These are phyloP conservation scores for Auricularia cornea DNA, from an alignment of 768 basidiomycete species.

Conservation along the genomic window DNA sequence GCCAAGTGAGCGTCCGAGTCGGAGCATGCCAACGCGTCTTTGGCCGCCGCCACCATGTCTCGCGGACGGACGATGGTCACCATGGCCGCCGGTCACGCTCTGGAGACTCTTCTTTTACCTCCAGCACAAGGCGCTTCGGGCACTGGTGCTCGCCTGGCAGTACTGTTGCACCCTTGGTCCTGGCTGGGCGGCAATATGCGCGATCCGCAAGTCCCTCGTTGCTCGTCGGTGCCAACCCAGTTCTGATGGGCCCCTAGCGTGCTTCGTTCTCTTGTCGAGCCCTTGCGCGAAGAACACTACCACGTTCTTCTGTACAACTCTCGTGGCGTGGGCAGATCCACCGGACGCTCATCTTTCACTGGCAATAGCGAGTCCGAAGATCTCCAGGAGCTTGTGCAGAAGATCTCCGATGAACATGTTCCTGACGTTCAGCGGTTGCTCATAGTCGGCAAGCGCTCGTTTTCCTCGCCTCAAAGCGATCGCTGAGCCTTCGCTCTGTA, in stretches of 20 bases:
- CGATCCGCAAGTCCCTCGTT: conserved; percentile 54
- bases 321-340: conserved; percentile 66
- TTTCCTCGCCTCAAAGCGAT: background rate
- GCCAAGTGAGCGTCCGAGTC: background rate
- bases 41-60: background rate
- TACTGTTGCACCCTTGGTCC: conserved; percentile 84
- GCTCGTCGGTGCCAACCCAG: background rate
- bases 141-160: conserved; percentile 24
- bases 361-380: conserved; percentile 66
- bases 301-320: conserved; percentile 68
- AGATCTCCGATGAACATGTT: conserved; percentile 37
- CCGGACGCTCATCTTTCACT: conserved; percentile 65
- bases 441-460: conserved; percentile 43
- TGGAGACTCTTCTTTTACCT: background rate
- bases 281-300: conserved; percentile 39
- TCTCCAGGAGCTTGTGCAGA: conserved; percentile 51
- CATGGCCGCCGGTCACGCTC: background rate
- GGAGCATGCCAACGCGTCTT: background rate
- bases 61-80: background rate
- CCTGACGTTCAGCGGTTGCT: conserved; percentile 41
- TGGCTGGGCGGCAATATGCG: conserved; percentile 70
- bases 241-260: conserved; percentile 20
- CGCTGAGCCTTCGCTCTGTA: conserved; percentile 20
- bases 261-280: conserved; percentile 25
- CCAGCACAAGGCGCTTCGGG: background rate